These are phyloP conservation scores for Acidomyces sp. DNA, from an alignment of 495 filamentous ascomycete genomes.

Conservation along the genomic window DNA sequence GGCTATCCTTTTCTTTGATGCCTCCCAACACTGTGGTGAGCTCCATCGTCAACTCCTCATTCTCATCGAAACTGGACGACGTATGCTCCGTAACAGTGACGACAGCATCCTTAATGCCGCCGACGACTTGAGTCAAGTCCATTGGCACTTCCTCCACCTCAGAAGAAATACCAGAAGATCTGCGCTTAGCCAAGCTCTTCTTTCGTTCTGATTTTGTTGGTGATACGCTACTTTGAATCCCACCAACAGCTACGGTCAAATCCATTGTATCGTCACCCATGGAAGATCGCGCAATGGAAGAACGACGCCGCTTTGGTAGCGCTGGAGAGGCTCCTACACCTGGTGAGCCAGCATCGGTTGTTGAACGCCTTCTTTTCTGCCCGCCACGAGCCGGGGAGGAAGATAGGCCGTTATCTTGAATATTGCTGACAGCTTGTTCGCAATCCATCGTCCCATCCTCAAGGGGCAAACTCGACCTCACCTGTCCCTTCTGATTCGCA, in stretches of 20 bases:
- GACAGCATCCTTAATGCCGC: slow-evolving; percentile 36
- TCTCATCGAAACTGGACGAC: slow-evolving; percentile 34
- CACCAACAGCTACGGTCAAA: slow-evolving; percentile 68
- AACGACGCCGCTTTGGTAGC: slow-evolving; percentile 11
- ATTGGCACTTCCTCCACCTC: slow-evolving; percentile 51
- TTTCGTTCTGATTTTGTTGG: slow-evolving; percentile 15
- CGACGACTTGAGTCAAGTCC: slow-evolving; percentile 66
- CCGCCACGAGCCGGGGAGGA: slow-evolving; percentile 1
- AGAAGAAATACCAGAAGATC: slow-evolving; percentile 21
- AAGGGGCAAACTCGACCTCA: slow-evolving; percentile 11
- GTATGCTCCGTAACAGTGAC: slow-evolving; percentile 7
- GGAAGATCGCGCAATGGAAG: slow-evolving; percentile 18
- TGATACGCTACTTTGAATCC: slow-evolving; percentile 38
- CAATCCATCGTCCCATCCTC: slow-evolving; percentile 32
- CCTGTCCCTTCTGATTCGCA: slow-evolving; percentile 19
- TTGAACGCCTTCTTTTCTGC: slow-evolving; percentile 18
- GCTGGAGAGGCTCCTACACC: not conserved
- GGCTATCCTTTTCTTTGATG: slow-evolving; percentile 26
- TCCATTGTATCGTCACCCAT: slow-evolving; percentile 40
- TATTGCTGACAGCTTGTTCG: slow-evolving; percentile 27
- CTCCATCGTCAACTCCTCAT: slow-evolving; percentile 71
- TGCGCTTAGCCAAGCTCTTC: slow-evolving; percentile 17
- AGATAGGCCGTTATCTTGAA: slow-evolving; percentile 15
- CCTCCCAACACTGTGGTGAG: slow-evolving; percentile 62
- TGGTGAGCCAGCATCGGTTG: slow-evolving; percentile 16